Base-by-base conservation (phyloP, 257 asterid genomes). In the Echium plantagineum region DNA sequence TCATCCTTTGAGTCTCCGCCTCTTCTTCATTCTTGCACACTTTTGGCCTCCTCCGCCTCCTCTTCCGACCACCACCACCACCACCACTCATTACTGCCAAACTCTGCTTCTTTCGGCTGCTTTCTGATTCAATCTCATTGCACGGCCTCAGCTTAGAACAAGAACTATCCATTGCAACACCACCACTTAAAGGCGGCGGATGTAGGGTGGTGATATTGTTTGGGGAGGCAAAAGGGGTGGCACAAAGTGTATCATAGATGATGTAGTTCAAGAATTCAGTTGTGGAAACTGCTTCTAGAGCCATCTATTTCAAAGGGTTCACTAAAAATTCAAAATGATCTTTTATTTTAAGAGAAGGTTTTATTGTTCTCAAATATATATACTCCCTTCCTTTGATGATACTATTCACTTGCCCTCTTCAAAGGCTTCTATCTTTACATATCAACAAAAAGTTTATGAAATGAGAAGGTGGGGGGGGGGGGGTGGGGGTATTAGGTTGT, bases 1-100 rank as follows among this genome's bases (percentile, higher is more conserved):
- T 88, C 96, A 88, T 91, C 77, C 98, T 81, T 58, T 91, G 98
- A 3, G 71, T 81, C 69, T 91, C 98, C 4, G 97, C 96, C 52
- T 88, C 98, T 59, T 88, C 97, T 48, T 84, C 82, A 63, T 88
- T 91, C 78, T 85, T 88, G 67, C 98, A 84, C 0, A 81, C 75
- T 57, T 80, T 85, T 0, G 90, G 84, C 75, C 90, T 67, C 60
- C 95, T 66, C 72, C 93, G 58, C 78, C 90, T 47, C 86, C 88
- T 91, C 83, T 84, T 91, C 57, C 94, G 75, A n/a, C n/a, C n/a
- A 24, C 35, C 81, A 28, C n/a, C n/a, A n/a, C n/a, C n/a, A n/a
- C 80, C 60, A 24, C 35, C 82, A 26, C 71, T 83, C 5, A 28
- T 28, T 52, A 35, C 67, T 4, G 68, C 69, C 66, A 69, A 57